These are phyloP conservation scores for Samsoniella hepiali DNA, from an alignment of 2,329 filamentous ascomycete species.

Conservation along the genomic window DNA sequence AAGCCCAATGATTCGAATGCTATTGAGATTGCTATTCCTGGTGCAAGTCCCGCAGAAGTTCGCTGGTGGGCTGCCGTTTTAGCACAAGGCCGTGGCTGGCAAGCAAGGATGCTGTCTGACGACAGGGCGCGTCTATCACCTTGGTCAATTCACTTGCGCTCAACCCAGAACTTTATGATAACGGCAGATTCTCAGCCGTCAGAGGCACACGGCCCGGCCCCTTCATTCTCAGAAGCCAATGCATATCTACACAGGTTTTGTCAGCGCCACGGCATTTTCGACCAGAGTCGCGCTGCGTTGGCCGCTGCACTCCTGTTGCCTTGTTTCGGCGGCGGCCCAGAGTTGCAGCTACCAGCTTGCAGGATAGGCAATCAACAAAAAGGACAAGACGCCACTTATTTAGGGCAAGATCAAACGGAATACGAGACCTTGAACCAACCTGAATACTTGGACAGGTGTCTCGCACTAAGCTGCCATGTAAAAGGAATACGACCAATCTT, in stretches of 20 bases:
- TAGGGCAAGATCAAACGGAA: not conserved
- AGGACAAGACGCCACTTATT: not conserved
- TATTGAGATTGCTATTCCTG: not conserved
- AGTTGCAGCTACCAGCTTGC: not conserved
- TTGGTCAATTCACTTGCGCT: not conserved
- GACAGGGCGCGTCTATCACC: not conserved
- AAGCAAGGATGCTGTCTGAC: not conserved
- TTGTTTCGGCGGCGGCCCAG: not conserved
- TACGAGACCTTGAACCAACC: not conserved
- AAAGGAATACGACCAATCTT: slow-evolving; percentile 27
- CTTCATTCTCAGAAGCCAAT: not conserved
- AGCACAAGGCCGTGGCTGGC: not conserved
- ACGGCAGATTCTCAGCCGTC: not conserved
- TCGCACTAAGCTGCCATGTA: slow-evolving; percentile 27
- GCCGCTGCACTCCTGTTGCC: not conserved
- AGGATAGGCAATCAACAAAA: not conserved
- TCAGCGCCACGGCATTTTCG: not conserved
- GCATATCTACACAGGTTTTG: not conserved
- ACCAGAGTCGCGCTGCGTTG: not conserved
- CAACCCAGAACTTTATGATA: not conserved
- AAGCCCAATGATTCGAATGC: not conserved
- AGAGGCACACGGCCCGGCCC: not conserved
- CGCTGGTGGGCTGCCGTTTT: slow-evolving; percentile 6
- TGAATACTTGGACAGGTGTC: slow-evolving; percentile 22
- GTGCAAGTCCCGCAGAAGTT: not conserved